Base-by-base conservation (phyloP, 371 early-diverging fungal species). In the Syncephalastrum racemosum region DNA sequence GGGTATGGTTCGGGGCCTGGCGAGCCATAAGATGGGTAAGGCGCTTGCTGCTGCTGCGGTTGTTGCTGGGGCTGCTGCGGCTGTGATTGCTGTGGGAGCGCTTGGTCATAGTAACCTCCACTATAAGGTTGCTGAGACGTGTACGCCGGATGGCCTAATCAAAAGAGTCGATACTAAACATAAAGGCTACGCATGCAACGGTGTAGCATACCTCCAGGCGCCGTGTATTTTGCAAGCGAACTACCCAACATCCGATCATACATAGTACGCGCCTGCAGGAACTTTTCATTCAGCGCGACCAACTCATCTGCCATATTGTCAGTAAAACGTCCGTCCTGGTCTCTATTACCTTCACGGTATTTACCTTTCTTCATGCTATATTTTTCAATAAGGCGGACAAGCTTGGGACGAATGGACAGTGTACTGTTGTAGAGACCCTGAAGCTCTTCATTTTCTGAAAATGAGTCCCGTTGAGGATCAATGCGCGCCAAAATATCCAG, bases 361-460 rank as follows among this genome's bases (percentile, higher is more conserved):
- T 25, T 74, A 82, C 92, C 92, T 80, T 89, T 92, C 66, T 90
- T 91, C 27, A 81, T 70, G 18, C 82, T 86, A 56, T 87, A 88
- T 46, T 84, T 82, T 56, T 92, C 93, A 50, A 94, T 83, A 24
- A 92, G 70, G 57, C 85, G 83, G 18, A 93, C 77, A 42, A 95
- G 67, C 66, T 89, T 89, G 3, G 94, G 93, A 40, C 94, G 71
- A 55, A 93, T 67, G 15, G 88, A 66, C 52, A 93, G 60, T 3
- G 91, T 82, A 3, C 77, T 73, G 48, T 84, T 77, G 62, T 95
- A 93, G 40, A 90, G 59, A 3, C 56, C 84, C 72, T 94, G 94
- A 15, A 97, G 73, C 36, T 84, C 77, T 42, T 91, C 92, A 64
- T 97, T 95, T 52, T 94, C 95, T 1, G 91, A 86, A 40, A 94